Evolutionary conservation across 768 basidiomycete species (phyloP), one percentile per base, ranked within the genome.

Genomic region (Auriscalpium orientale): DNA sequence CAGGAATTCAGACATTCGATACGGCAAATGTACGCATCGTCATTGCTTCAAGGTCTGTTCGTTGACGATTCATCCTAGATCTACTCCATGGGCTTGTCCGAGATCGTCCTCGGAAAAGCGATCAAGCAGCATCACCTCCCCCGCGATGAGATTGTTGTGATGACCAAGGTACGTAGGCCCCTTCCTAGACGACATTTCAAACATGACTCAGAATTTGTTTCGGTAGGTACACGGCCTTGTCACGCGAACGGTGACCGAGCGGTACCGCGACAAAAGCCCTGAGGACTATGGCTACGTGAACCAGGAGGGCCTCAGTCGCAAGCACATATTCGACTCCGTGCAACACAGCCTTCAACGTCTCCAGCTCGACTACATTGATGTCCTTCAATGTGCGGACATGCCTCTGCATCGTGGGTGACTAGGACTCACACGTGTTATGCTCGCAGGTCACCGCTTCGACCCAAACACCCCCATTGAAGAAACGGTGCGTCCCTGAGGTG

Each of bases 261-360:
- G 60, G 40, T 21, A 58, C 51, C 18, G 46, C 3, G 52, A 18
- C 2, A 53, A 55, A 34, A 51, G 43, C 1, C 58, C 64, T 1
- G 66, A 70, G 22, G 60, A 67, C 1, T 35, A 62, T 11, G 69
- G 73, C 1, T 70, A 70, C 54, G 66, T 72, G 40, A 76, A 75
- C 62, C 66, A 70, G 47, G 34, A 62, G 5, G 71, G 71, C 4
- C 62, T 71, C 5, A 65, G 59, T 37, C 65, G 75, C 44, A 75
- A 70, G 82, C 83, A 85, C 63, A 88, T 91, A 51, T 90, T 91
- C 60, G 85, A 84, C 34, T 75, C 82, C 0, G 78, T 85, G 40
- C 81, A 83, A 62, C 69, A 71, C n/a, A 83, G 81, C 53, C 66
- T 90, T 50, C 69, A 84, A 62, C 75, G 87, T 16, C 74, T 91